Evolutionary conservation across 176 grass and related monocot genomes (phyloP).

Genomic region (Neostapfia colusana): DNA sequence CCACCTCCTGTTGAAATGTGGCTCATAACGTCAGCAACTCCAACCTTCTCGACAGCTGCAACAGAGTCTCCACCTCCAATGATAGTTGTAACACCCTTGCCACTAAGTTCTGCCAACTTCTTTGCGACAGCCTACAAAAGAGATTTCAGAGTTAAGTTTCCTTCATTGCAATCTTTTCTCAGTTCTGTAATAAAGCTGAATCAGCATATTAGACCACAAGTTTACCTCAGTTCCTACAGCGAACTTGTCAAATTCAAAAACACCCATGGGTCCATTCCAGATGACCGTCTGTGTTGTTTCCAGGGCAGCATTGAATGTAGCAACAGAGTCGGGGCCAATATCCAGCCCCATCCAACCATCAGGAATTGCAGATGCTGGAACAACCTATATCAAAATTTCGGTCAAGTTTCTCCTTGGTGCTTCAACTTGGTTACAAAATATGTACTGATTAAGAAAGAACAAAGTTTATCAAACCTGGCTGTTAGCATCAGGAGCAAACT

Average conservation of each 20-base stretch:
- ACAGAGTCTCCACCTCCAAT: slow-evolving; percentile 83
- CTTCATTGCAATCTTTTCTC: slow-evolving; percentile 8
- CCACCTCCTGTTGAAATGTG: slow-evolving; percentile 80
- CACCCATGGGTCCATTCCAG: slow-evolving; percentile 65
- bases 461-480: slow-evolving; percentile 36
- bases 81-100: slow-evolving; percentile 70
- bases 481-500: slow-evolving; percentile 47
- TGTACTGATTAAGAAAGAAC: not conserved
- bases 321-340: slow-evolving; percentile 44
- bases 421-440: not conserved
- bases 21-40: slow-evolving; percentile 80
- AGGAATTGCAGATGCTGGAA: slow-evolving; percentile 47
- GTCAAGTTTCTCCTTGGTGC: not conserved
- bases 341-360: slow-evolving; percentile 57
- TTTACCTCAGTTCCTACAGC: slow-evolving; percentile 50
- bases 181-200: not conserved
- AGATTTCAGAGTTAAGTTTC: slow-evolving; percentile 14
- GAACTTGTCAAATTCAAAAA: slow-evolving; percentile 59
- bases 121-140: slow-evolving; percentile 62
- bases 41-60: slow-evolving; percentile 76
- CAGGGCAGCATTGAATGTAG: slow-evolving; percentile 44
- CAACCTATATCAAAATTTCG: slow-evolving; percentile 37
- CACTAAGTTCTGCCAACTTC: slow-evolving; percentile 72
- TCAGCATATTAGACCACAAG: not conserved
- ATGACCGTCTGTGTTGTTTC: slow-evolving; percentile 58